Conservation (phyloP, 768 basidiomycete species). For the Pilatotrama ljubarskyi region DNA sequence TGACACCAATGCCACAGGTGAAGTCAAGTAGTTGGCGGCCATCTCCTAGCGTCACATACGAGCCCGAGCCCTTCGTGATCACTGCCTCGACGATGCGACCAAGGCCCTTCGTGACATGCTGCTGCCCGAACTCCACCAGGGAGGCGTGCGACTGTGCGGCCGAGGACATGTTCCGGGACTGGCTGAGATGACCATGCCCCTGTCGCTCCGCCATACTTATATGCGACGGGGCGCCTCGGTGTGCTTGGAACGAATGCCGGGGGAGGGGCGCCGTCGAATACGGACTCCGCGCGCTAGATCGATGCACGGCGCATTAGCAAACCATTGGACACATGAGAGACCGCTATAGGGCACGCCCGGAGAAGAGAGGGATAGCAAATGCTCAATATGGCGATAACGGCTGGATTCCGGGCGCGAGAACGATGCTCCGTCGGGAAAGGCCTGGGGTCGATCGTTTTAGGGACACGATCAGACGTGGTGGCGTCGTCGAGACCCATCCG, state of each 20-base stretch:
- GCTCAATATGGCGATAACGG: not conserved
- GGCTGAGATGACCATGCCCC: not conserved
- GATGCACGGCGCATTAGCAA: not conserved
- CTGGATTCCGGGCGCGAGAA: not conserved
- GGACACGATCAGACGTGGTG: not conserved
- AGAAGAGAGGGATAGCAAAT: not conserved
- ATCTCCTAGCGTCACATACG: conserved; percentile 71
- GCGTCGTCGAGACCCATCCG: not conserved
- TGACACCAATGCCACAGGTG: conserved; percentile 86
- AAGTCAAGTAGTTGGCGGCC: conserved; percentile 81
- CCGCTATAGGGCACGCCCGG: not conserved
- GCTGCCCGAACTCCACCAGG: conserved; percentile 39
- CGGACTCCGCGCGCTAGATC: conserved; percentile 5
- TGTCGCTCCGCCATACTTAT: not conserved
- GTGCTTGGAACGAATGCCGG: conserved; percentile 1
- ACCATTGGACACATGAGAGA: not conserved
- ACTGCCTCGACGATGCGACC: conserved; percentile 49
- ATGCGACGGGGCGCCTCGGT: not conserved
- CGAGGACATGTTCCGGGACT: conserved; percentile 21
- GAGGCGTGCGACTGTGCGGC: conserved; percentile 20
- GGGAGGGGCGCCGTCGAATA: conserved; percentile 4
- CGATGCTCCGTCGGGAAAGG: not conserved
- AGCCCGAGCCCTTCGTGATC: conserved; percentile 68
- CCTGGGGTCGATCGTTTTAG: not conserved
- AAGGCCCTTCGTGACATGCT: conserved; percentile 48